Evolutionary conservation across 2,329 filamentous ascomycete genomes (phyloP).

Genomic region (Trichophaea hybrida): DNA sequence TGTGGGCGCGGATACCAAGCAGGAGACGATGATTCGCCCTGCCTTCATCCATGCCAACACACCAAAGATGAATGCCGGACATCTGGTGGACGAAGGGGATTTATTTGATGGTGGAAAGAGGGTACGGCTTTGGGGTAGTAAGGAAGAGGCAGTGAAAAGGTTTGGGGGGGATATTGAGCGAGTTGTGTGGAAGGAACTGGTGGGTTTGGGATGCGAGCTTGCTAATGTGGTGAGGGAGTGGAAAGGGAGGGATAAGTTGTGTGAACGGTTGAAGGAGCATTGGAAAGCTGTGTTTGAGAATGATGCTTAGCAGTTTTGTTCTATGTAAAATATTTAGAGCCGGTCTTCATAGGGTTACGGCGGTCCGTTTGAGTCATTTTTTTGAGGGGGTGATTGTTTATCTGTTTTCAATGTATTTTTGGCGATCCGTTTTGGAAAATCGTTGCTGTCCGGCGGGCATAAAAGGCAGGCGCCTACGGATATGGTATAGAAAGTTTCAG

Average conservation of each 20-base stretch:
- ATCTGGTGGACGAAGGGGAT: slow-evolving; percentile 4
- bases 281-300: slow-evolving; percentile 1
- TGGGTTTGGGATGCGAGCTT: background rate
- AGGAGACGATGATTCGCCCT: background rate
- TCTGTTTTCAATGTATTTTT: too few relatives aligned
- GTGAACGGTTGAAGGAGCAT: slow-evolving; percentile 2
- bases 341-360: too few relatives aligned
- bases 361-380: too few relatives aligned
- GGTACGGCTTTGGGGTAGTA: background rate
- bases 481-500: too few relatives aligned
- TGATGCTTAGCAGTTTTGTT: background rate
- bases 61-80: slow-evolving; percentile 7
- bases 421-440: too few relatives aligned
- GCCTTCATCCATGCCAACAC: slow-evolving; percentile 5
- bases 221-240: slow-evolving; percentile 2
- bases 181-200: background rate
- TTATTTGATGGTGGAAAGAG: background rate
- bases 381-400: too few relatives aligned
- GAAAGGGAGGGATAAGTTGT: background rate
- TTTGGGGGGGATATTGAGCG: slow-evolving; percentile 5
- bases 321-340: too few relatives aligned
- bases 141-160: background rate
- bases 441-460: too few relatives aligned
- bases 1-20: background rate
- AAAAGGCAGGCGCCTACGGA: too few relatives aligned